Evolutionary conservation across 2,329 filamentous ascomycete genomes (phyloP).

Genomic region (Fusarium nisikadoi): DNA sequence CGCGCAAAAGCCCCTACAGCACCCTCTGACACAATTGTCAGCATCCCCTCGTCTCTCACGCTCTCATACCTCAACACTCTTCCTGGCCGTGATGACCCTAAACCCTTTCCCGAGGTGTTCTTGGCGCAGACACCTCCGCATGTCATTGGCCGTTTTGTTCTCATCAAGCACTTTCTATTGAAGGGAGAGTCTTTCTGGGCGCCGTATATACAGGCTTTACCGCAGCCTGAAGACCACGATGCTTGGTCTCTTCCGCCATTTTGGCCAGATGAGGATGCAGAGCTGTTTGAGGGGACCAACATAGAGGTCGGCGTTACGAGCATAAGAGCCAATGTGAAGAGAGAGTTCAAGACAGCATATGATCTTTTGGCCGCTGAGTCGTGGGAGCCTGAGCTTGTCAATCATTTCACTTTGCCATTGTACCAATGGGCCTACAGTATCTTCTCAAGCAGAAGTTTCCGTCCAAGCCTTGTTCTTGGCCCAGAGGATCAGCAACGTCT

Average conservation of each 20-base stretch:
- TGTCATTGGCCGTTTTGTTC: slow-evolving; percentile 73
- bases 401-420: slow-evolving; percentile 58
- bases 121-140: slow-evolving; percentile 63
- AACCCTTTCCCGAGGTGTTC: slow-evolving; percentile 60
- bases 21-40: slow-evolving; percentile 59
- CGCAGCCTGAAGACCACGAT: slow-evolving; percentile 64
- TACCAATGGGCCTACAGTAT: slow-evolving; percentile 74
- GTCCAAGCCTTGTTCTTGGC: slow-evolving; percentile 67
- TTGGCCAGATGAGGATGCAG: slow-evolving; percentile 70
- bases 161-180: slow-evolving; percentile 73
- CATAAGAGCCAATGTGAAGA: slow-evolving; percentile 58
- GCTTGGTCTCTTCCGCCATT: slow-evolving; percentile 69
- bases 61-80: slow-evolving; percentile 70
- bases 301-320: slow-evolving; percentile 60
- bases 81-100: slow-evolving; percentile 29
- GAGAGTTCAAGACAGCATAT: slow-evolving; percentile 58
- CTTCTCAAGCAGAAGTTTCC: slow-evolving; percentile 73
- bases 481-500: slow-evolving; percentile 41
- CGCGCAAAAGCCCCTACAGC: slow-evolving; percentile 56
- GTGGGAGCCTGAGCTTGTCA: slow-evolving; percentile 42
- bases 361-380: slow-evolving; percentile 48
- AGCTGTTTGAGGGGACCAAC: slow-evolving; percentile 65
- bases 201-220: slow-evolving; percentile 73
- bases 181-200: slow-evolving; percentile 71
- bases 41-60: slow-evolving; percentile 62